phyloP scores from a whole-genome alignment of 2,329 filamentous ascomycete genomes.

The Pseudopyrenochaeta lycopersici region DNA sequence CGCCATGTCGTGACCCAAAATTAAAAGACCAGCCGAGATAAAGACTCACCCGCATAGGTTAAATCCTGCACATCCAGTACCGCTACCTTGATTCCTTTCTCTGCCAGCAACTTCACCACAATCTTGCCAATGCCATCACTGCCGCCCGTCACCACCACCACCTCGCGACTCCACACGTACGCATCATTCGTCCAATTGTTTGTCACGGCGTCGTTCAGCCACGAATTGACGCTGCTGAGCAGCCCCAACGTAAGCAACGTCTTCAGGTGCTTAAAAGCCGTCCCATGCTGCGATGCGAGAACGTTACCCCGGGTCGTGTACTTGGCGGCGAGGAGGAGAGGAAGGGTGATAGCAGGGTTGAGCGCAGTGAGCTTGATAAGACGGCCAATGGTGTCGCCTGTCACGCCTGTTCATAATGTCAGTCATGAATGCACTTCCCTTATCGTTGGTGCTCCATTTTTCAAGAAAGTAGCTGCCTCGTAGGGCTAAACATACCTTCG shows the following conservation, averaged over 20 bases:
- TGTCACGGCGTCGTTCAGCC: constrained; percentile 60
- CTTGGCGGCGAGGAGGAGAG: constrained; percentile 68
- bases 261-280: constrained; percentile 65
- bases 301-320: constrained; percentile 70
- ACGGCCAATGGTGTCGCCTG: constrained; percentile 66
- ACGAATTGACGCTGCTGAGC: constrained; percentile 58
- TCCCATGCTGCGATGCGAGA: constrained; percentile 57
- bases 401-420: constrained; percentile 33
- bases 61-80: constrained; percentile 75
- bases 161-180: constrained; percentile 73
- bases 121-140: constrained; percentile 76
- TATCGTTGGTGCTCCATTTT: background rate
- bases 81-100: constrained; percentile 71
- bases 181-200: constrained; percentile 63
- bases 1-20: no score
- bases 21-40: no score
- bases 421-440: background rate
- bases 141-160: constrained; percentile 79
- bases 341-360: constrained; percentile 71
- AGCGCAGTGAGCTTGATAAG: constrained; percentile 69
- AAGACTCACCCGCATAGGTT: constrained; percentile 57
- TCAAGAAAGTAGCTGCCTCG: background rate
- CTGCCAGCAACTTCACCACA: constrained; percentile 71
- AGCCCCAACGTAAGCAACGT: constrained; percentile 64
- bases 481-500: constrained; percentile 40